Evolutionary conservation across 1,284 basidiomycete species (phyloP).

Genomic region (Boletus calvinii): DNA sequence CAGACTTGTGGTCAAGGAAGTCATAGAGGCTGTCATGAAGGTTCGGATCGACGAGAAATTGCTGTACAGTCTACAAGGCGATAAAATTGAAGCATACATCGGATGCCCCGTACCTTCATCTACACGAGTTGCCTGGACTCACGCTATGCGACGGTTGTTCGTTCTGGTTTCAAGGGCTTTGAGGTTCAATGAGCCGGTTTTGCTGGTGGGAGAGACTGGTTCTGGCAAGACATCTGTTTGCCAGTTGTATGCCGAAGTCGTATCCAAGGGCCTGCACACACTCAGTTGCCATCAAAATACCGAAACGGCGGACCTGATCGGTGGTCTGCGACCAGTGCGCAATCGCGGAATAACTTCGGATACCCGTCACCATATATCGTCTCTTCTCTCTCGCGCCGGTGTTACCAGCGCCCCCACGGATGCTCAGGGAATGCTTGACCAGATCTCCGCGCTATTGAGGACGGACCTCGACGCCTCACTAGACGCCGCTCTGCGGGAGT

Average conservation of each 20-base stretch:
- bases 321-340: slow-evolving; percentile 90
- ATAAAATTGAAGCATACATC: slow-evolving; percentile 50
- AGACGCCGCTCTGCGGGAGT: slow-evolving; percentile 39
- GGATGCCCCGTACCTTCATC: slow-evolving; percentile 55
- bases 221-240: slow-evolving; percentile 98
- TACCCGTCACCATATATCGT: slow-evolving; percentile 42
- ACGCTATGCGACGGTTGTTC: slow-evolving; percentile 90
- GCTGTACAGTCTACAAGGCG: slow-evolving; percentile 66
- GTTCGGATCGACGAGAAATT: slow-evolving; percentile 75
- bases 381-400: slow-evolving; percentile 44
- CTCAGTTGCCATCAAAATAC: slow-evolving; percentile 99
- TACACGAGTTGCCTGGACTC: slow-evolving; percentile 81
- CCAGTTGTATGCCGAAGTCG: slow-evolving; percentile 79
- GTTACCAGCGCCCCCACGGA: slow-evolving; percentile 34
- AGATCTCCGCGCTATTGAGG: slow-evolving; percentile 36
- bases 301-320: slow-evolving; percentile 97
- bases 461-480: slow-evolving; percentile 32
- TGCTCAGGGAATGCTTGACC: slow-evolving; percentile 38
- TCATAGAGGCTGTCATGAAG: slow-evolving; percentile 90
- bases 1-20: slow-evolving; percentile 85
- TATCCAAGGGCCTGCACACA: slow-evolving; percentile 63
- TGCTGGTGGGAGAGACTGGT: slow-evolving; percentile 98
- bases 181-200: slow-evolving; percentile 89
- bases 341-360: slow-evolving; percentile 60
- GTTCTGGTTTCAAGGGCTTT: slow-evolving; percentile 82